These are phyloP conservation scores for Luvunga scandens DNA, from an alignment of 345 rosid species.

Conservation along the genomic window DNA sequence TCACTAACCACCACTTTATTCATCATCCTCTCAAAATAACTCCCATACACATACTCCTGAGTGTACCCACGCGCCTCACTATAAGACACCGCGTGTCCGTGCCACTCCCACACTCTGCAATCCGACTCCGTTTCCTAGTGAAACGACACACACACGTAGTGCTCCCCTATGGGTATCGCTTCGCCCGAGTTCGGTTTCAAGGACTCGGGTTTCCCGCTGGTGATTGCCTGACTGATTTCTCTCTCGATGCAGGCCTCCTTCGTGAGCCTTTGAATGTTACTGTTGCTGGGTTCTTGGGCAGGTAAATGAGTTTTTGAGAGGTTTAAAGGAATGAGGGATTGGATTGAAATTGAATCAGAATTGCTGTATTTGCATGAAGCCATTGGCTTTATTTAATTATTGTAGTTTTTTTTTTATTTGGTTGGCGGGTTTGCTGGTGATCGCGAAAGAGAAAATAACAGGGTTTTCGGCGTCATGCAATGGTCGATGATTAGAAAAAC, in stretches of 20 bases:
- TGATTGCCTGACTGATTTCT: neutral
- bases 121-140: conserved; percentile 8
- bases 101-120: conserved; percentile 18
- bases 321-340: neutral
- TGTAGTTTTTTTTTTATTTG: neutral
- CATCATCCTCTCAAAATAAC: conserved; percentile 12
- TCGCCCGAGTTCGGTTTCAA: conserved; percentile 18
- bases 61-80: neutral
- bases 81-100: conserved; percentile 12
- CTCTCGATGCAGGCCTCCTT: conserved; percentile 15
- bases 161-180: conserved; percentile 7
- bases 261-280: neutral
- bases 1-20: neutral
- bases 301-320: neutral
- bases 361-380: conserved; percentile 3
- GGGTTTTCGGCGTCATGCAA: neutral
- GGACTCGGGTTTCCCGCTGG: conserved; percentile 2
- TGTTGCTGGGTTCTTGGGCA: neutral
- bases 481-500: neutral
- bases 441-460: neutral
- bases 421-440: neutral
- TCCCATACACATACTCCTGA: conserved; percentile 16
- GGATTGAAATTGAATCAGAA: conserved; percentile 2
- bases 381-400: neutral
- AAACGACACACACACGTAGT: conserved; percentile 13